A percentile compares a stretch with the other conserved stretches of the same genome.
Evolutionary conservation across 1,284 basidiomycete genomes (phyloP).

Genomic region (Mycosarcoma mackinlayi): DNA sequence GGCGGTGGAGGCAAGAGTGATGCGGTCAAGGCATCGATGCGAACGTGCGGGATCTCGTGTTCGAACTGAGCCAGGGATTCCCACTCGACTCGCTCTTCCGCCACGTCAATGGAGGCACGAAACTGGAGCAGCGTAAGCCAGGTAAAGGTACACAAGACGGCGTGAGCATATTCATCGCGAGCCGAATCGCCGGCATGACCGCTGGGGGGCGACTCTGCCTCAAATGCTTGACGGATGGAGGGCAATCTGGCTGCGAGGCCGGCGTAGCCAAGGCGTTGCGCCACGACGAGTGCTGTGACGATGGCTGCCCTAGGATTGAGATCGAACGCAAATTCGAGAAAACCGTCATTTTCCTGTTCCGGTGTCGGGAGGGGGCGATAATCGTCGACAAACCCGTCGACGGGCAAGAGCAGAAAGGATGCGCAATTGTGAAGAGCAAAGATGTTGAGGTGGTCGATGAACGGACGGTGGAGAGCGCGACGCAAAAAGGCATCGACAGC

Average conservation of each 20-base stretch:
- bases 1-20: slow-evolving; percentile 28
- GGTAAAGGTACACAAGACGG: slow-evolving; percentile 39
- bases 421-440: slow-evolving; percentile 42
- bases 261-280: slow-evolving; percentile 33
- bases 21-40: slow-evolving; percentile 18
- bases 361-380: slow-evolving; percentile 22
- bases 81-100: slow-evolving; percentile 47
- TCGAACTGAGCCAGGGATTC: slow-evolving; percentile 40
- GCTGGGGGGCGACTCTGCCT: slow-evolving; percentile 18
- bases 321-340: slow-evolving; percentile 34
- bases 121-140: slow-evolving; percentile 42
- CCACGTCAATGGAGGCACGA: slow-evolving; percentile 41
- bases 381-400: slow-evolving; percentile 32
- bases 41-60: slow-evolving; percentile 15
- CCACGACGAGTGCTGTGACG: slow-evolving; percentile 35
- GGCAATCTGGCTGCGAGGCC: slow-evolving; percentile 25
- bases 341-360: slow-evolving; percentile 36
- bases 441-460: slow-evolving; percentile 41
- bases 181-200: slow-evolving; percentile 3
- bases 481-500: slow-evolving; percentile 35
- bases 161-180: slow-evolving; percentile 40
- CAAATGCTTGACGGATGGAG: slow-evolving; percentile 22
- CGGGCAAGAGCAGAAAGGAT: slow-evolving; percentile 33
- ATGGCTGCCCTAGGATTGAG: slow-evolving; percentile 43
- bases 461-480: slow-evolving; percentile 24